phyloP scores from a whole-genome alignment of 352 stramenopile genomes.

The Phytophthora macrochlamydospora region DNA sequence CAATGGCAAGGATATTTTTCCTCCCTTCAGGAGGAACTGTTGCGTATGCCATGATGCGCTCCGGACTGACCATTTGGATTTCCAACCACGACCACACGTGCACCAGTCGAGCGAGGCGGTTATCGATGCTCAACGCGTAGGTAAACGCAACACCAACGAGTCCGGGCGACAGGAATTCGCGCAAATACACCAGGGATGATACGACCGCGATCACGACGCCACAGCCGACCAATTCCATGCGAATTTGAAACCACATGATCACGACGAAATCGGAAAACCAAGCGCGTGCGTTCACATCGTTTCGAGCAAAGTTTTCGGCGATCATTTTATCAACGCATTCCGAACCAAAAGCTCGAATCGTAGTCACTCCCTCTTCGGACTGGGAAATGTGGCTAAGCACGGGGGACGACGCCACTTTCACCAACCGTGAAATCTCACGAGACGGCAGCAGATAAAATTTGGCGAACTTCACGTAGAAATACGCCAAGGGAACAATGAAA shows the following conservation, averaged over 20 bases:
- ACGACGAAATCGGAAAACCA: constrained; percentile 35
- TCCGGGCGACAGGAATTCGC: constrained; percentile 44
- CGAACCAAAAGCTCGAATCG: constrained; percentile 43
- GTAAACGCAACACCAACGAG: constrained; percentile 87
- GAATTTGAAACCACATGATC: constrained; percentile 47
- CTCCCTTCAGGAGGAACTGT: constrained; percentile 31
- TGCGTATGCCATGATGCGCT: constrained; percentile 55
- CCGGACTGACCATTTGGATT: constrained; percentile 50
- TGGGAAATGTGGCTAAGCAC: constrained; percentile 41
- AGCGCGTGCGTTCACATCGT: constrained; percentile 36
- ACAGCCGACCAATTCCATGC: constrained; percentile 51
- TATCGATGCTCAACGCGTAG: constrained; percentile 86
- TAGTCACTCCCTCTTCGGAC: constrained; percentile 34
- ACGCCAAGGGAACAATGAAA: constrained; percentile 80
- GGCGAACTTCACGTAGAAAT: constrained; percentile 71
- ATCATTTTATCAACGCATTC: constrained; percentile 24
- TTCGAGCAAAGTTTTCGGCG: constrained; percentile 22
- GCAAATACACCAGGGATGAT: constrained; percentile 40
- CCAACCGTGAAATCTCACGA: constrained; percentile 46
- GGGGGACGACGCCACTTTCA: constrained; percentile 44
- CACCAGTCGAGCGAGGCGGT: constrained; percentile 63
- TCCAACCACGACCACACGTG: constrained; percentile 40
- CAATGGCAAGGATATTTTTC: constrained; percentile 16
- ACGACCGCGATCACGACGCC: constrained; percentile 42
- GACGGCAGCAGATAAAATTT: constrained; percentile 46